These are phyloP conservation scores for Castanea mollissima DNA, from an alignment of 306 rosid species.

Conservation along the genomic window DNA sequence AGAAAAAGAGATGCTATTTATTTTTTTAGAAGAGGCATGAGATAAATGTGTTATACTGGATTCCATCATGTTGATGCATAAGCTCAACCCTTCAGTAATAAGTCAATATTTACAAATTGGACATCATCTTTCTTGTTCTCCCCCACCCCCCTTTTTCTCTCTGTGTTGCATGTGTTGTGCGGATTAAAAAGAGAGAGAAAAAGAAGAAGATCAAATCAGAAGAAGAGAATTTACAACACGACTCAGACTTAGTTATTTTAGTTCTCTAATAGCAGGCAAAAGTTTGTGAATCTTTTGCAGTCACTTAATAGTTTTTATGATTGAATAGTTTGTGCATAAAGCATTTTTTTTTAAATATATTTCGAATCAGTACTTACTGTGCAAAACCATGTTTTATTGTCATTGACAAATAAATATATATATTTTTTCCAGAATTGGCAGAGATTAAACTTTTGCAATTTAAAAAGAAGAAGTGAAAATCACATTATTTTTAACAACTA, in stretches of 20 bases:
- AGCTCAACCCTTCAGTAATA: not conserved
- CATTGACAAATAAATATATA: too few relatives aligned
- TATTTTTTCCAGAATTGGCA: too few relatives aligned
- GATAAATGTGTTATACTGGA: not conserved
- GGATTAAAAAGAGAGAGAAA: not conserved
- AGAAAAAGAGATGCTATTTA: not conserved
- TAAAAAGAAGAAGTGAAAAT: too few relatives aligned
- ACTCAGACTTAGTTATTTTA: not conserved
- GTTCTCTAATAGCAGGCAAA: not conserved
- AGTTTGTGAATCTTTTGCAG: not conserved
- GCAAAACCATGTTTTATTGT: too few relatives aligned
- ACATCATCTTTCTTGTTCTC: not conserved
- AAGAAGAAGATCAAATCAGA: too few relatives aligned
- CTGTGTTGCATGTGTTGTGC: not conserved
- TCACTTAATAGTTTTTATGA: not conserved
- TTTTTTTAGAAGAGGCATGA: not conserved
- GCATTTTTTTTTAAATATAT: not conserved
- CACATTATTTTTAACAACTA: too few relatives aligned
- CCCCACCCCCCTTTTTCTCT: not conserved
- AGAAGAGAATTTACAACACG: not conserved
- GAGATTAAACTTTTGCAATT: too few relatives aligned
- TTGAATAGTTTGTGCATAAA: not conserved
- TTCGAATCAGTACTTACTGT: too few relatives aligned
- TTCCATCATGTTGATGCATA: not conserved
- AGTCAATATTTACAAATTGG: not conserved